phyloP scores from a whole-genome alignment of 176 grass and related monocot genomes.

The Aegilops umbellulata region DNA sequence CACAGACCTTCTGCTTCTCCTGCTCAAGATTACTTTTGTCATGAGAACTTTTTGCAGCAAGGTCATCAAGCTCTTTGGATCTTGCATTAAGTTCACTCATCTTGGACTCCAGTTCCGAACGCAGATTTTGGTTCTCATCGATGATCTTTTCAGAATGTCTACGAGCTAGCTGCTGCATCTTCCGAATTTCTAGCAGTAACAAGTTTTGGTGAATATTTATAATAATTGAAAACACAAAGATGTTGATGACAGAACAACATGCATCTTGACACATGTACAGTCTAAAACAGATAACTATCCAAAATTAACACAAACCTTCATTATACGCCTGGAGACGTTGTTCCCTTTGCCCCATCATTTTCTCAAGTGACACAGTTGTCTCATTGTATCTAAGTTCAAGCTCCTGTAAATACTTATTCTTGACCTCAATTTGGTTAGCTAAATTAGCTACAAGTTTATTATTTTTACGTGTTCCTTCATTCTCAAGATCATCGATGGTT shows the following conservation, averaged over 20 bases:
- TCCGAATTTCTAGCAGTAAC: slow-evolving; percentile 8
- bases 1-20: slow-evolving; percentile 13
- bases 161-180: slow-evolving; percentile 10
- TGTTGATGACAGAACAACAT: neutral
- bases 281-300: neutral
- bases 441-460: slow-evolving; percentile 7
- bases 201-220: neutral
- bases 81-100: neutral
- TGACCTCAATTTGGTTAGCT: slow-evolving; percentile 8
- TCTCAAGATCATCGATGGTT: slow-evolving; percentile 14
- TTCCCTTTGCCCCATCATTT: slow-evolving; percentile 19
- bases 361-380: neutral
- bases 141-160: neutral
- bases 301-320: slow-evolving; percentile 11
- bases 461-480: slow-evolving; percentile 8
- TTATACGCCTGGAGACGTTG: slow-evolving; percentile 10
- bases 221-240: neutral
- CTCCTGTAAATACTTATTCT: slow-evolving; percentile 4
- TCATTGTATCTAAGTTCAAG: slow-evolving; percentile 24
- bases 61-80: slow-evolving; percentile 9
- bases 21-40: neutral
- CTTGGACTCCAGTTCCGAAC: slow-evolving; percentile 7
- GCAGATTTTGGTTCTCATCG: neutral
- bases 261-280: neutral
- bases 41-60: neutral